A percentile compares a stretch with the other conserved stretches of the same genome.
These are phyloP conservation scores for Cercospora janseana DNA, from an alignment of 2,329 filamentous ascomycete species.

Conservation along the genomic window DNA sequence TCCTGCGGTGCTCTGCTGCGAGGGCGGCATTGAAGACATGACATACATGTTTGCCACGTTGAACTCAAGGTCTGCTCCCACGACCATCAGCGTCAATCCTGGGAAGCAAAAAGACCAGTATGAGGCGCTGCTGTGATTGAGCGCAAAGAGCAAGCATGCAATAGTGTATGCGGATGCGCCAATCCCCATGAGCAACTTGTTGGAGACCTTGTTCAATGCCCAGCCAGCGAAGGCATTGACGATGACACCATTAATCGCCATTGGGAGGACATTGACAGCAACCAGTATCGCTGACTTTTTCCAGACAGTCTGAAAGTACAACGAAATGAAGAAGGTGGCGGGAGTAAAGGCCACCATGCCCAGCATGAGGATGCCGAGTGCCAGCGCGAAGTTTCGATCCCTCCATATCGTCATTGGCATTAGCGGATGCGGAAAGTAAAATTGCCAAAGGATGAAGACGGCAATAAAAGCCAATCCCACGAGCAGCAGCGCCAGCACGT, in stretches of 20 bases:
- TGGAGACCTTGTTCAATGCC: slow-evolving; percentile 62
- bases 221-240: slow-evolving; percentile 63
- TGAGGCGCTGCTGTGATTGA: slow-evolving; percentile 54
- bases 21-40: slow-evolving; percentile 60
- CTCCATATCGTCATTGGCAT: slow-evolving; percentile 58
- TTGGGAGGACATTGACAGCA: slow-evolving; percentile 63
- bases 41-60: slow-evolving; percentile 73
- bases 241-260: slow-evolving; percentile 61
- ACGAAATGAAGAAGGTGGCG: slow-evolving; percentile 50
- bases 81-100: slow-evolving; percentile 58
- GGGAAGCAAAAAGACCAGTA: slow-evolving; percentile 69
- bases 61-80: slow-evolving; percentile 68
- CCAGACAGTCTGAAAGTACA: slow-evolving; percentile 62
- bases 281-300: slow-evolving; percentile 56
- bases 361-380: slow-evolving; percentile 56
- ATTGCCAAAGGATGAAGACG: slow-evolving; percentile 63
- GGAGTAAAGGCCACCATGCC: slow-evolving; percentile 61
- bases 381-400: slow-evolving; percentile 63
- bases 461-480: slow-evolving; percentile 57
- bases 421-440: slow-evolving; percentile 46
- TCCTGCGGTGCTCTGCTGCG: slow-evolving; percentile 65
- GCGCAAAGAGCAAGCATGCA: slow-evolving; percentile 55
- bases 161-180: slow-evolving; percentile 48
- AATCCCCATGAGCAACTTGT: slow-evolving; percentile 60
- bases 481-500: slow-evolving; percentile 62